These are phyloP conservation scores for Colletotrichum tropicale DNA, from an alignment of 2,329 filamentous ascomycete species.

Conservation along the genomic window DNA sequence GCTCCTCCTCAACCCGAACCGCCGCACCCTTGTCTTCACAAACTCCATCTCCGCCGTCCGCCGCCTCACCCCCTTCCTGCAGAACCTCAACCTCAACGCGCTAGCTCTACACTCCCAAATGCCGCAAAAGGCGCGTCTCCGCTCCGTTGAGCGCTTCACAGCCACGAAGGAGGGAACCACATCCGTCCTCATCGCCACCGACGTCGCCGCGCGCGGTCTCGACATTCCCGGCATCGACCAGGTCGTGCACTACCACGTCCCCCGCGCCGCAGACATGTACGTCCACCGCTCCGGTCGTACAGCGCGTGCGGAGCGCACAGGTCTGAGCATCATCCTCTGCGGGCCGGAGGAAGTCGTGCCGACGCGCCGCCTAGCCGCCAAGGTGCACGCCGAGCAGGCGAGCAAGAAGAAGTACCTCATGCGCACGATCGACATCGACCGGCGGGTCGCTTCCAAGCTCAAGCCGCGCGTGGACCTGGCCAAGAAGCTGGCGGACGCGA, in stretches of 20 bases:
- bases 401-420: conserved; percentile 66
- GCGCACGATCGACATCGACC: conserved; percentile 81
- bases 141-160: conserved; percentile 89
- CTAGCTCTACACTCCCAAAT: conserved; percentile 90
- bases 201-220: conserved; percentile 90
- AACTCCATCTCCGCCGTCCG: conserved; percentile 95
- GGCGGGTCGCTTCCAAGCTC: conserved; percentile 76
- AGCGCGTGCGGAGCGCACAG: conserved; percentile 78
- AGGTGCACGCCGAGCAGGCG: conserved; percentile 74
- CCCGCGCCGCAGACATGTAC: conserved; percentile 88
- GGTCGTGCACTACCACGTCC: conserved; percentile 94
- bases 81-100: conserved; percentile 79
- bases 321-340: conserved; percentile 87
- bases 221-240: conserved; percentile 91
- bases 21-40: conserved; percentile 87
- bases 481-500: conserved; percentile 85
- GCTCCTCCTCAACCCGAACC: conserved; percentile 79
- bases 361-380: conserved; percentile 81
- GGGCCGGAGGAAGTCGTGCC: conserved; percentile 88
- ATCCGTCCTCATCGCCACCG: conserved; percentile 85
- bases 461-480: conserved; percentile 79
- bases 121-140: conserved; percentile 93
- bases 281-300: conserved; percentile 96
- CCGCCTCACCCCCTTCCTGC: conserved; percentile 81
- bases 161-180: conserved; percentile 56